Conservation (phyloP, 2,329 filamentous ascomycete species). For the Microdochium paspali region DNA sequence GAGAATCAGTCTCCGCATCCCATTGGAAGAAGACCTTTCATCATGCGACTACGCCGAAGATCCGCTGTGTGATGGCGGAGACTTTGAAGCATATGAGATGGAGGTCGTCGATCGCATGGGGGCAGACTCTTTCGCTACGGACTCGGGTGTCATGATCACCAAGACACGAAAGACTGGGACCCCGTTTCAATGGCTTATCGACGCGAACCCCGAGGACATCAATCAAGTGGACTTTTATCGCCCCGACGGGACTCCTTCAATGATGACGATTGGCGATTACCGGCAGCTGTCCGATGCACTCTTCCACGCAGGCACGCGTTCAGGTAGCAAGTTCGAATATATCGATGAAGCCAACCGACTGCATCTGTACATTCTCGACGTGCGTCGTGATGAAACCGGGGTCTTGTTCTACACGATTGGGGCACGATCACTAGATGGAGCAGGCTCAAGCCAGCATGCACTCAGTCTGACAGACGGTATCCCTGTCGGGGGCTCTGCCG, state of each 20-base stretch:
- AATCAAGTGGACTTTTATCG: slow-evolving; percentile 37
- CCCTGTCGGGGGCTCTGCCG: slow-evolving; percentile 11
- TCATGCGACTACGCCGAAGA: slow-evolving; percentile 33
- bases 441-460: slow-evolving; percentile 21
- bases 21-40: slow-evolving; percentile 32
- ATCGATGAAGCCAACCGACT: slow-evolving; percentile 35
- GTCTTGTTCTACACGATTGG: slow-evolving; percentile 39
- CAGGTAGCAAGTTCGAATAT: slow-evolving; percentile 38
- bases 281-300: slow-evolving; percentile 42
- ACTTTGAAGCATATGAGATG: slow-evolving; percentile 40
- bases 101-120: slow-evolving; percentile 46
- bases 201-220: slow-evolving; percentile 44
- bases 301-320: slow-evolving; percentile 43
- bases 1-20: slow-evolving; percentile 37
- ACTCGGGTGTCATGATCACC: slow-evolving; percentile 42
- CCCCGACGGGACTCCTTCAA: slow-evolving; percentile 35
- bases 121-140: slow-evolving; percentile 39
- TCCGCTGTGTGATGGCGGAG: slow-evolving; percentile 39
- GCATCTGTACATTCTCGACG: slow-evolving; percentile 39
- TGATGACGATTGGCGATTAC: slow-evolving; percentile 42
- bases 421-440: slow-evolving; percentile 30
- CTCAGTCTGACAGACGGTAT: slow-evolving; percentile 26
- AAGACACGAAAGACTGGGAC: slow-evolving; percentile 29
- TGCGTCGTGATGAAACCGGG: slow-evolving; percentile 27
- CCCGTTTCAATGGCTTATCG: slow-evolving; percentile 45